These are phyloP conservation scores for Pisolithus albus DNA, from an alignment of 768 basidiomycete species.

Conservation along the genomic window DNA sequence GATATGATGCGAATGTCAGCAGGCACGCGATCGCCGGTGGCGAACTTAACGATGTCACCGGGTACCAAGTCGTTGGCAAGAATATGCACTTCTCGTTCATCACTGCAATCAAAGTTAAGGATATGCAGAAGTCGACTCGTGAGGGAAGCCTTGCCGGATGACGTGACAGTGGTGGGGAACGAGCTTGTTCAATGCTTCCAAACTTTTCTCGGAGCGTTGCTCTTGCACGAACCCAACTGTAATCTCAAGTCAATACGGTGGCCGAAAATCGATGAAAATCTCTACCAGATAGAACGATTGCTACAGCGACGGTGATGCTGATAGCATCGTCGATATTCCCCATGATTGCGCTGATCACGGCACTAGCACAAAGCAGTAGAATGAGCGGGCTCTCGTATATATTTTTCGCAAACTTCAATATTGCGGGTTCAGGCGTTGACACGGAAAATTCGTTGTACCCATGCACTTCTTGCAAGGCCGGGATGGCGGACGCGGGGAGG, in stretches of 20 bases:
- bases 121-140: background rate
- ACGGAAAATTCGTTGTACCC: conserved; percentile 97
- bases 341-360: conserved; percentile 84
- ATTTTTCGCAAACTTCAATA: conserved; percentile 88
- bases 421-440: conserved; percentile 66
- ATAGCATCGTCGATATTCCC: conserved; percentile 92
- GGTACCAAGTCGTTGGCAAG: conserved; percentile 97
- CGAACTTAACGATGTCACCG: conserved; percentile 84
- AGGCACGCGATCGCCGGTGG: conserved; percentile 89
- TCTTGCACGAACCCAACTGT: conserved; percentile 93
- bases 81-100: conserved; percentile 64
- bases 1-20: conserved; percentile 82
- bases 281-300: conserved; percentile 89
- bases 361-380: conserved; percentile 84
- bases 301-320: conserved; percentile 85
- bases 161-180: conserved; percentile 97
- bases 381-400: conserved; percentile 95
- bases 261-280: background rate
- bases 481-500: conserved; percentile 55
- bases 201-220: conserved; percentile 85
- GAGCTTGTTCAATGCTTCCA: conserved; percentile 93
- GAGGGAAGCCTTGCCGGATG: conserved; percentile 41
- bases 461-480: conserved; percentile 55
- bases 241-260: background rate
- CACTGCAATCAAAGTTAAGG: conserved; percentile 6